Percentiles rank a stretch among this genome's conserved stretches.
Evolutionary conservation across 306 rosid genomes (phyloP).

Genomic region (Ochetophila trinervis): DNA sequence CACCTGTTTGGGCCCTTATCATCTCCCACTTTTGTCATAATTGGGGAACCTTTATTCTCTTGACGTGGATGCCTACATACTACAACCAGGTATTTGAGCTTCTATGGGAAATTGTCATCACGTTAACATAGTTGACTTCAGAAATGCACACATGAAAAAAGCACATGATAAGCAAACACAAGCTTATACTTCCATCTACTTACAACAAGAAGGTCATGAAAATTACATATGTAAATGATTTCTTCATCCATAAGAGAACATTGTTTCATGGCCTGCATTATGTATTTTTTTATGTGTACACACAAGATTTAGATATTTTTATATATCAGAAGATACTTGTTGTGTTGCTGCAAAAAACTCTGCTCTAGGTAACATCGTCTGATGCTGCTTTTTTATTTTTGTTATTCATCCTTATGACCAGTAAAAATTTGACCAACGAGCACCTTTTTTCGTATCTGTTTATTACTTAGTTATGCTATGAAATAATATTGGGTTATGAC

Average conservation of each 20-base stretch:
- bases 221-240: no score
- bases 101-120: neutral
- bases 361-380: no score
- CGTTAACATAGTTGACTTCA: neutral
- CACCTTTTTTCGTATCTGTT: no score
- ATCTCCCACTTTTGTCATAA: slow-evolving; percentile 90
- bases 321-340: no score
- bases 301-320: no score
- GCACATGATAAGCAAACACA: neutral
- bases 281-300: no score
- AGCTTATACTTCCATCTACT: neutral
- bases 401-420: no score
- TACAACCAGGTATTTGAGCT: slow-evolving; percentile 76
- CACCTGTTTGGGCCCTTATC: slow-evolving; percentile 98
- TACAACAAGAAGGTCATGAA: no score
- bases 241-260: no score
- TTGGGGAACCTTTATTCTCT: slow-evolving; percentile 95
- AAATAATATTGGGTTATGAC: neutral
- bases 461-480: neutral
- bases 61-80: slow-evolving; percentile 99
- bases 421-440: neutral
- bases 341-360: no score
- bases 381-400: no score
- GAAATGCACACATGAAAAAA: neutral
- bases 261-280: no score